A percentile compares a stretch with the other conserved stretches of the same genome.
phyloP scores from a whole-genome alignment of 1,284 basidiomycete species.

The Naganishia albida region DNA sequence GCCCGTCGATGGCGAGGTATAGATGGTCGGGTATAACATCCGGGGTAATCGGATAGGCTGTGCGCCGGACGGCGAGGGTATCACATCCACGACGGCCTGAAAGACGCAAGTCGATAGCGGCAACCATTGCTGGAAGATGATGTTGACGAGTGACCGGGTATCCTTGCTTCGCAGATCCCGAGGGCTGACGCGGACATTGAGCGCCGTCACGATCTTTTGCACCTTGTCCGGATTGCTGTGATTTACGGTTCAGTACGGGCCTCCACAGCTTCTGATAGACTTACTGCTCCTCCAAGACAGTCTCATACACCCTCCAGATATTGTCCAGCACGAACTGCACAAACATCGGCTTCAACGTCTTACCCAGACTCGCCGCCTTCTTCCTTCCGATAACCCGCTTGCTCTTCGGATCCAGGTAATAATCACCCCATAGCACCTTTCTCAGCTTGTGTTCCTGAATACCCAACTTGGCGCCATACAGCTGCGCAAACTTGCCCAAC shows the following conservation, averaged over 20 bases:
- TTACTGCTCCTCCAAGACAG: slow-evolving; percentile 79
- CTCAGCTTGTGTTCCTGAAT: slow-evolving; percentile 86
- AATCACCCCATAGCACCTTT: slow-evolving; percentile 94
- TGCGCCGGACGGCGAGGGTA: slow-evolving; percentile 81
- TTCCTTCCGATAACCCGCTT: slow-evolving; percentile 91
- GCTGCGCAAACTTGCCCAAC: slow-evolving; percentile 86
- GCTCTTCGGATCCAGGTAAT: slow-evolving; percentile 93
- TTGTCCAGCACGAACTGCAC: slow-evolving; percentile 98
- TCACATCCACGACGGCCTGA: slow-evolving; percentile 85
- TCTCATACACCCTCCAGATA: slow-evolving; percentile 95
- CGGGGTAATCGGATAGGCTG: slow-evolving; percentile 83
- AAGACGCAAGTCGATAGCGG: slow-evolving; percentile 91
- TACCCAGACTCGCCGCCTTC: slow-evolving; percentile 62
- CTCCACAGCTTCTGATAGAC: slow-evolving; percentile 49
- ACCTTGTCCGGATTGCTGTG: slow-evolving; percentile 82
- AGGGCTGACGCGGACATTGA: slow-evolving; percentile 80
- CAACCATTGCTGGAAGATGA: slow-evolving; percentile 95
- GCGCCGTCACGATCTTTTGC: slow-evolving; percentile 79
- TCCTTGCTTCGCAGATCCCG: slow-evolving; percentile 93
- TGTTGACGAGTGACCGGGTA: slow-evolving; percentile 73
- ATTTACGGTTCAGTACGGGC: slow-evolving; percentile 4
- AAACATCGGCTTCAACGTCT: slow-evolving; percentile 89
- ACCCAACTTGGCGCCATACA: slow-evolving; percentile 88
- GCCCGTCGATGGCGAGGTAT: slow-evolving; percentile 46
- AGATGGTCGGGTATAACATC: slow-evolving; percentile 83